Evolutionary conservation across 208 protist genomes (phyloP).

Genomic region (Naegleria fowleri): DNA sequence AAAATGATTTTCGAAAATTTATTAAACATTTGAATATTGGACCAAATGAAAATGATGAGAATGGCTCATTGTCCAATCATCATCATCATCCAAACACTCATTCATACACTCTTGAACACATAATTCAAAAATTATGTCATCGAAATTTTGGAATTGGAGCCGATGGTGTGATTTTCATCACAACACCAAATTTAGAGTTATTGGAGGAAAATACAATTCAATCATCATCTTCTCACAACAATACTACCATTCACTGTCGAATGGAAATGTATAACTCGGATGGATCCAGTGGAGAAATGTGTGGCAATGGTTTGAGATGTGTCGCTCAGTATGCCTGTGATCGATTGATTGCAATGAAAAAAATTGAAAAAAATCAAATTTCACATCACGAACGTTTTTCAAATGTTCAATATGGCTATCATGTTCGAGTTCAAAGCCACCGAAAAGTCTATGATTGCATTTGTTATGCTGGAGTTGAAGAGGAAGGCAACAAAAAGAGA

Average conservation of each 20-base stretch:
- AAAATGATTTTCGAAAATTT: not conserved
- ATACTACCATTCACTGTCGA: not conserved
- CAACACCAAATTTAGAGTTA: not conserved
- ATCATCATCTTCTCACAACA: too few relatives aligned
- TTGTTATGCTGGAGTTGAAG: not conserved
- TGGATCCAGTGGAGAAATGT: not conserved
- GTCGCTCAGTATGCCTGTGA: not conserved
- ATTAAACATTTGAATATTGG: not conserved
- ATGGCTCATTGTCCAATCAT: too few relatives aligned
- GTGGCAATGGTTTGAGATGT: not conserved
- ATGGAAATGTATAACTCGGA: not conserved
- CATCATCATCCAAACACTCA: too few relatives aligned
- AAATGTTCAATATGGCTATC: not conserved
- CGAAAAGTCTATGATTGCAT: not conserved
- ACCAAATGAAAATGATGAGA: not conserved
- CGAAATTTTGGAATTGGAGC: not conserved
- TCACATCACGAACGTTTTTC: too few relatives aligned
- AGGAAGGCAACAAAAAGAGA: not conserved
- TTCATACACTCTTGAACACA: not conserved
- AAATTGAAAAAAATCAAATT: not conserved
- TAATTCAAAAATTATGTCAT: not conserved
- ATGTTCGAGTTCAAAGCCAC: not conserved
- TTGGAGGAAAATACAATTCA: not conserved
- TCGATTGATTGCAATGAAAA: not conserved
- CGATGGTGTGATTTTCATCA: not conserved